A percentile compares a stretch with the other conserved stretches of the same genome.
Evolutionary conservation across 352 stramenopile species (phyloP).

Genomic region (Globisporangium apiculatum): DNA sequence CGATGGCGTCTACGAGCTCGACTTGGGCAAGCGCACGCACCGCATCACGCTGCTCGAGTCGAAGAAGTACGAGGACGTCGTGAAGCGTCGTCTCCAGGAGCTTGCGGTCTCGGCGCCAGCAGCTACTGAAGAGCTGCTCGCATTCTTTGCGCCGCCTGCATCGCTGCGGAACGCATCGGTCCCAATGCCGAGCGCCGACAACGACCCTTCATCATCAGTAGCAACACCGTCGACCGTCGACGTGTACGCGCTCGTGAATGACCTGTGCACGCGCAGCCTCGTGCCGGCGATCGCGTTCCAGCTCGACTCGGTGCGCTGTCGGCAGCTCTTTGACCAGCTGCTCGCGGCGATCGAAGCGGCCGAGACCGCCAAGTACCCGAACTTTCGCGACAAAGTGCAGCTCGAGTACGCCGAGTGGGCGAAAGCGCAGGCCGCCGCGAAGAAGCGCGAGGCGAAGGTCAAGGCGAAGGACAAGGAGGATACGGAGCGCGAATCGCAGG

Average conservation of each 20-base stretch:
- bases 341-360: conserved; percentile 64
- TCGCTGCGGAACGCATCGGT: conserved; percentile 59
- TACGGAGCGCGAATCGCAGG: conserved; percentile 69
- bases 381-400: conserved; percentile 92
- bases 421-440: conserved; percentile 84
- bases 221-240: conserved; percentile 59
- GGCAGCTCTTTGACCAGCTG: conserved; percentile 81
- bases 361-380: conserved; percentile 68
- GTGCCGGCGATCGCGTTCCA: conserved; percentile 86
- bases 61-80: conserved; percentile 95
- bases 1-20: conserved; percentile 46
- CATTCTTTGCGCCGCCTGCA: conserved; percentile 67
- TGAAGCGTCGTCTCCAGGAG: conserved; percentile 90
- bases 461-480: conserved; percentile 91
- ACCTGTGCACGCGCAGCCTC: conserved; percentile 50
- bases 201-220: conserved; percentile 7
- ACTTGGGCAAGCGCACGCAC: conserved; percentile 73
- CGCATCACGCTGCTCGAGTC: conserved; percentile 97
- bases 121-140: conserved; percentile 74
- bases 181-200: conserved; percentile 37
- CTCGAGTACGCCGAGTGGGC: conserved; percentile 88
- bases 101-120: conserved; percentile 88
- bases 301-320: conserved; percentile 82
- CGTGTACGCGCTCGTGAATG: conserved; percentile 60
- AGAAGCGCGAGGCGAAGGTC: conserved; percentile 92